These are phyloP conservation scores for Leccinum solheimii DNA, from an alignment of 1,284 basidiomycete genomes.

Conservation along the genomic window DNA sequence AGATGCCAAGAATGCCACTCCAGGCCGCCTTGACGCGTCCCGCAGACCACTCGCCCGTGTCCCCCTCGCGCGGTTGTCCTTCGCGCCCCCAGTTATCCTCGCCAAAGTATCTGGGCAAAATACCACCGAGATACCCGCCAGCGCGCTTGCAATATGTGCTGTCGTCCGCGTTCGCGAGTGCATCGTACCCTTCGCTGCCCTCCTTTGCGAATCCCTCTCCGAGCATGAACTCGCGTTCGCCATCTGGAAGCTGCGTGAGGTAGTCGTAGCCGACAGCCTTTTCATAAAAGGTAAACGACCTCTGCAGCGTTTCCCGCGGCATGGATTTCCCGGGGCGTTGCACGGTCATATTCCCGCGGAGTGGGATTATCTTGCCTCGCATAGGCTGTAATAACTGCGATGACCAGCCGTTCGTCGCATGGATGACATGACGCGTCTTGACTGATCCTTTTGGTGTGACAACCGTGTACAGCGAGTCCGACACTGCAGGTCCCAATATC, in stretches of 20 bases:
- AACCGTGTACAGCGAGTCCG: conserved; percentile 38
- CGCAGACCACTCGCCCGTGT: conserved; percentile 32
- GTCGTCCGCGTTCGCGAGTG: conserved; percentile 48
- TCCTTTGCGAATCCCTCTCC: conserved; percentile 47
- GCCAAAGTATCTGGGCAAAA: conserved; percentile 47
- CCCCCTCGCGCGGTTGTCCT: conserved; percentile 18
- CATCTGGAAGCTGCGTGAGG: conserved; percentile 48
- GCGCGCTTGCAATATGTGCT: conserved; percentile 36
- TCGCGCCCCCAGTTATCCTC: conserved; percentile 42
- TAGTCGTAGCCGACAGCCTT: conserved; percentile 50
- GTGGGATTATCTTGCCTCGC: conserved; percentile 48
- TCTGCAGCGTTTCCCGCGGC: conserved; percentile 30
- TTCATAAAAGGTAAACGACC: conserved; percentile 45
- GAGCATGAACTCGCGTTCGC: conserved; percentile 48
- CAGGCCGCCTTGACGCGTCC: conserved; percentile 49
- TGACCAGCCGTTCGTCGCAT: conserved; percentile 63
- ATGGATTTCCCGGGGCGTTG: conserved; percentile 46
- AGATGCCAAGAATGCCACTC: conserved; percentile 55
- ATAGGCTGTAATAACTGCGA: conserved; percentile 49
- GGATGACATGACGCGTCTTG: conserved; percentile 48
- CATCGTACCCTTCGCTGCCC: conserved; percentile 37
- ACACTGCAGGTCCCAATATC: conserved; percentile 31
- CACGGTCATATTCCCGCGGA: conserved; percentile 51
- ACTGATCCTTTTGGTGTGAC: conserved; percentile 45
- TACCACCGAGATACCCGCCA: conserved; percentile 41